phyloP scores from a whole-genome alignment of 177 flowering plant genomes.

The Vitis hybrid region DNA sequence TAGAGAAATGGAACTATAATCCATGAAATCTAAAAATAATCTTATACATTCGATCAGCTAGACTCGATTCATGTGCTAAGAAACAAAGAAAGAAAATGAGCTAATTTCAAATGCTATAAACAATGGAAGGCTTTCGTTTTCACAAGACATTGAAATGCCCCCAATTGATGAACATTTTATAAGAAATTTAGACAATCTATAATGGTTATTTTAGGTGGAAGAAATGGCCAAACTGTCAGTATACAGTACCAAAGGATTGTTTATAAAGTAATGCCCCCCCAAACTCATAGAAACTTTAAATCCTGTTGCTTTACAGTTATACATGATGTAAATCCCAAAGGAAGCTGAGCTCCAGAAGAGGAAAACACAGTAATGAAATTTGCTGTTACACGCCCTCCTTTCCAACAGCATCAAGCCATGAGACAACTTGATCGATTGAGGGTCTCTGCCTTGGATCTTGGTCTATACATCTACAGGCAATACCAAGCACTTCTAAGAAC shows the following conservation, averaged over 20 bases:
- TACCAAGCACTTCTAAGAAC: conserved; percentile 48
- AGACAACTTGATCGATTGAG: conserved; percentile 65
- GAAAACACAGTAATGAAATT: background rate
- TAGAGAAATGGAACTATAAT: too few relatives aligned
- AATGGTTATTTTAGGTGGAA: conserved; percentile 4
- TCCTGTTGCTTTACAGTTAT: conserved; percentile 25
- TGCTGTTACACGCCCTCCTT: conserved; percentile 17
- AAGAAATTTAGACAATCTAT: background rate
- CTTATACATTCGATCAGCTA: too few relatives aligned
- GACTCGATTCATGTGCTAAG: too few relatives aligned
- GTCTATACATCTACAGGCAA: conserved; percentile 71
- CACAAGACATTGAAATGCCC: too few relatives aligned
- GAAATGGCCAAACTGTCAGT: conserved; percentile 17
- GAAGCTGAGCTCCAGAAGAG: background rate
- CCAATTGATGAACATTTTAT: background rate
- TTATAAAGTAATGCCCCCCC: conserved; percentile 3
- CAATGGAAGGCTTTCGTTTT: too few relatives aligned
- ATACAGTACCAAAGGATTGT: conserved; percentile 5
- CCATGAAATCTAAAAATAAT: too few relatives aligned
- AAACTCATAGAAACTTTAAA: conserved; percentile 4
- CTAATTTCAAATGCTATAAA: too few relatives aligned
- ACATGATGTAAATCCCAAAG: background rate
- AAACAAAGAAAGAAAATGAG: too few relatives aligned
- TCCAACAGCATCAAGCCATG: conserved; percentile 55
- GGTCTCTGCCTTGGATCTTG: conserved; percentile 69